Percentiles rank a stretch among this genome's conserved stretches.
Evolutionary conservation across 179 eudicot genomes (phyloP).

Genomic region (Heliamphora pulchella): DNA sequence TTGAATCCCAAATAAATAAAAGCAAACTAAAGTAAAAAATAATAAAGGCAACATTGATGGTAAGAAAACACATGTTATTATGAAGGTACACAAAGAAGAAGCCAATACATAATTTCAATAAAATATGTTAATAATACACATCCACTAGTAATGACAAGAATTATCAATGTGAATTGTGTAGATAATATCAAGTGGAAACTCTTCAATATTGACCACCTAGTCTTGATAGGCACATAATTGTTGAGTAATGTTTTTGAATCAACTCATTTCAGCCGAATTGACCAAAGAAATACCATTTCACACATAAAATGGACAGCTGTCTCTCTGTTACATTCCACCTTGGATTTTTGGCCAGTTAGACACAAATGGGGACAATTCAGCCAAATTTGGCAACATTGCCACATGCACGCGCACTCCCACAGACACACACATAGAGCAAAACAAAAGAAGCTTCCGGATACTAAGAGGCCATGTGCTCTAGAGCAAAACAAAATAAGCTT

Average conservation of each 20-base stretch:
- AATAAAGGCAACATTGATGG: background rate
- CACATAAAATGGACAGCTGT: background rate
- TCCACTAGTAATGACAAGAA: background rate
- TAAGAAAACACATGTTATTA: background rate
- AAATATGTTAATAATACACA: background rate
- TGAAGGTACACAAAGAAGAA: background rate
- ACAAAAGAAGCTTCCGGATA: background rate
- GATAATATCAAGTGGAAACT: background rate
- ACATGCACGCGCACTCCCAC: no score
- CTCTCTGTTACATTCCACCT: background rate
- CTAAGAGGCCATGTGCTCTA: background rate
- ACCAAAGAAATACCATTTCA: background rate
- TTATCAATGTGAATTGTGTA: background rate
- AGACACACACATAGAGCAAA: background rate
- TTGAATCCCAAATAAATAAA: background rate
- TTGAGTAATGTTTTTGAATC: background rate
- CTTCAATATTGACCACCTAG: background rate
- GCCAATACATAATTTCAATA: background rate
- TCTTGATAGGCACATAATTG: background rate
- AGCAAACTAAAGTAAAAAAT: no score
- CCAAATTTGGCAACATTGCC: background rate
- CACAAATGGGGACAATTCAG: background rate
- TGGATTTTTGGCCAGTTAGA: background rate
- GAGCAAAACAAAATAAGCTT: background rate
- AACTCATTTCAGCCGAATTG: background rate